Percentiles rank a stretch among this genome's conserved stretches.
Conservation (phyloP, 371 early-diverging fungal genomes). For the Mucor indicus region DNA sequence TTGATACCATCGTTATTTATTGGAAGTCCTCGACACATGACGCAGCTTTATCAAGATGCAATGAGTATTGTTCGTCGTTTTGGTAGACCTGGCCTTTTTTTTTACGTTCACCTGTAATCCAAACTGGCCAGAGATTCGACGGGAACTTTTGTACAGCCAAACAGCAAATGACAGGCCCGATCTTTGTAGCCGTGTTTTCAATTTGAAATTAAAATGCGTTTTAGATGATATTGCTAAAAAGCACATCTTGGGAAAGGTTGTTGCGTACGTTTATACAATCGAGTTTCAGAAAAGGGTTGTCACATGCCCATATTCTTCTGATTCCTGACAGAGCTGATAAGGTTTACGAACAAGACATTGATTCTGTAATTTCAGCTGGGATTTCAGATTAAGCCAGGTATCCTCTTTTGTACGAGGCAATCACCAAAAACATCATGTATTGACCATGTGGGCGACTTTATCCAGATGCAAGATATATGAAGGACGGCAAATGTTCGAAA, state of each 20-base stretch:
- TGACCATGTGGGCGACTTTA: constrained; percentile 22
- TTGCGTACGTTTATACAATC: too few species aligned
- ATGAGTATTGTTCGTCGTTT: constrained; percentile 16
- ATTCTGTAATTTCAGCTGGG: constrained; percentile 25
- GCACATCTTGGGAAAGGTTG: too few species aligned
- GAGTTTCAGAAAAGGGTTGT: constrained; percentile 16
- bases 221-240: too few species aligned
- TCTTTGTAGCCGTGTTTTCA: neutral
- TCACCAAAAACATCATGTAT: constrained; percentile 27
- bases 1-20: constrained; percentile 21
- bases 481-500: constrained; percentile 1
- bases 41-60: constrained; percentile 24
- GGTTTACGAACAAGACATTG: constrained; percentile 12
- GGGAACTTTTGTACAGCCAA: constrained; percentile 13
- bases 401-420: constrained; percentile 21
- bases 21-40: constrained; percentile 24
- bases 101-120: constrained; percentile 37
- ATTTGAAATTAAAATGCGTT: too few species aligned
- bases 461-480: constrained; percentile 26
- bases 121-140: constrained; percentile 24
- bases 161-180: constrained; percentile 8
- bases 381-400: constrained; percentile 14
- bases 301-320: constrained; percentile 28
- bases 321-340: constrained; percentile 18
- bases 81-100: constrained; percentile 33